phyloP scores from a whole-genome alignment of 345 rosid species.

The Moringa oleifera region DNA sequence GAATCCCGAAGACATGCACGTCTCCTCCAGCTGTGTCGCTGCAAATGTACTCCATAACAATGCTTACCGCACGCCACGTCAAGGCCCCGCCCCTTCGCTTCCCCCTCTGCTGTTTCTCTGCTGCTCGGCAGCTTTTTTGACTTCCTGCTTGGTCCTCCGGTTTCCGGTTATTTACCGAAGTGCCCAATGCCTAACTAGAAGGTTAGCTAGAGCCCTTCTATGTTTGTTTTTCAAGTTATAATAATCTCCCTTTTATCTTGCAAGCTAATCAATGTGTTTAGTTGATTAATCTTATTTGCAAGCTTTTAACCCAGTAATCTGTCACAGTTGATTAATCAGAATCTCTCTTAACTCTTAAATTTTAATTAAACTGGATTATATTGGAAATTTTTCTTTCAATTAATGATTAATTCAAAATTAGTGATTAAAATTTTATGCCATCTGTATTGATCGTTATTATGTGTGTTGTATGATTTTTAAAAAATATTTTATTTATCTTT shows the following conservation, averaged over 20 bases:
- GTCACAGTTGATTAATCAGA: no score
- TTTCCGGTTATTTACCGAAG: not conserved
- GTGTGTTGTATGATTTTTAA: no score
- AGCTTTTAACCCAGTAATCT: no score
- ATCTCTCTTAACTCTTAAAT: no score
- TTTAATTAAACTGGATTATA: no score
- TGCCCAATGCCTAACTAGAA: not conserved
- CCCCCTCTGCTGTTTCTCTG: slow-evolving; percentile 10
- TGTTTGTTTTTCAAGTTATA: slow-evolving; percentile 18
- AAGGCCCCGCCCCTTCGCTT: slow-evolving; percentile 1
- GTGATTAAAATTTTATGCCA: no score
- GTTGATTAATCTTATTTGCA: no score
- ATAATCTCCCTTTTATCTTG: slow-evolving; percentile 30
- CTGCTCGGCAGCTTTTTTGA: slow-evolving; percentile 6
- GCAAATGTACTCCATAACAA: slow-evolving; percentile 10
- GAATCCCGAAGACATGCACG: slow-evolving; percentile 21
- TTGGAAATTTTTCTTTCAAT: no score
- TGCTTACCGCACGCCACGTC: not conserved
- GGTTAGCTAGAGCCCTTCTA: slow-evolving; percentile 9
- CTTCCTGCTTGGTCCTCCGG: not conserved
- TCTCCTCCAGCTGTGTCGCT: not conserved
- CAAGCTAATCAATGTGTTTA: slow-evolving; percentile 28
- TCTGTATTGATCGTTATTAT: no score
- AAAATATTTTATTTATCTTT: no score
- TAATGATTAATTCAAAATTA: no score